Evolutionary conservation across 352 stramenopile genomes (phyloP), one percentile per base, ranked within the genome.

Genomic region (Globisporangium heterothallicum): DNA sequence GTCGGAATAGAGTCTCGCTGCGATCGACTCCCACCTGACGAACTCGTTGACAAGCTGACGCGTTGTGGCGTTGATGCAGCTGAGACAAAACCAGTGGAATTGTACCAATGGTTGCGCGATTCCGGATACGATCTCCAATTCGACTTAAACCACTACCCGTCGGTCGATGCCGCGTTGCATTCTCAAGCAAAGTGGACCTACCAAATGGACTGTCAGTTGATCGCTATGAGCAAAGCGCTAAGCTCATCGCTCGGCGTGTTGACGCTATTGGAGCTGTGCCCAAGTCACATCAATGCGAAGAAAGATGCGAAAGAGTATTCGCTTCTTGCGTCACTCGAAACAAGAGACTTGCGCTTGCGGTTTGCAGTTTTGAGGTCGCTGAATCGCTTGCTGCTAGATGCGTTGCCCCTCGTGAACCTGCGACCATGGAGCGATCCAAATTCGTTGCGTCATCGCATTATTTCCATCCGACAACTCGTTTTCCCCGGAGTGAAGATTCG

Each of bases 401-500:
- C 74, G 21, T 58, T 92, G 43, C 75, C 78, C 19, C 68, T 92
- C 13, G 73, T 89, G 22, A 86, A 87, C 43, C 60, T 92, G 25
- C 74, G 68, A 0, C 71, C 74, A 4, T 67, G 59, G 41, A 73
- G 62, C 26, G 76, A 88, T 35, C 66, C 72, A 13, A 74, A 64
- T 14, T 76, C 68, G 2, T 21, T 88, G 29, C 73, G 75, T 1
- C 66, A 61, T 29, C 73, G 78, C 7, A 66, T 88, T 16, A 56
- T 82, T 16, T 66, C 68, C 10, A 70, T 85, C 53, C 70, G 81
- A 2, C 78, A 86, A 42, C 45, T 92, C 3, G 65, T 92, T 24
- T 92, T 92, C 45, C 72, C 81, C 1, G 70, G 68, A 8, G 74
- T 92, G 14, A 92, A 92, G 44, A 85, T 92, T 42, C 68, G 67